Evolutionary conservation across 352 stramenopile species (phyloP).

Genomic region (Pythium biforme): DNA sequence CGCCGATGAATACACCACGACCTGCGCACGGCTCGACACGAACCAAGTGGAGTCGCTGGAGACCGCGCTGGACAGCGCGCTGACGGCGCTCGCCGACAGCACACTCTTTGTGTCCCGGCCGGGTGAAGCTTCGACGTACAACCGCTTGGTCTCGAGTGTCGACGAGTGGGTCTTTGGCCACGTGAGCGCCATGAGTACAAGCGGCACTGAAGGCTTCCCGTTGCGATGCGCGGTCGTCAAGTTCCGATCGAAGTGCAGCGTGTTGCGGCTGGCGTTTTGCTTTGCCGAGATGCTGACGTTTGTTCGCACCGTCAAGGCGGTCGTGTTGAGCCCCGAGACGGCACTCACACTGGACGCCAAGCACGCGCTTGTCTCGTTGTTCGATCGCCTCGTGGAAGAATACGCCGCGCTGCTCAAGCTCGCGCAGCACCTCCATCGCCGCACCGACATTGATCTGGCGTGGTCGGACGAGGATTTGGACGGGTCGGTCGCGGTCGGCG

Average conservation of each 20-base stretch:
- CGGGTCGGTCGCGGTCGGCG: constrained; percentile 53
- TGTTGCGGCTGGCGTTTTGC: constrained; percentile 52
- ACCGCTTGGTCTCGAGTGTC: constrained; percentile 47
- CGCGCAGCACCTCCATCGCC: constrained; percentile 59
- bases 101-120: constrained; percentile 41
- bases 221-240: constrained; percentile 63
- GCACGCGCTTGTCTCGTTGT: constrained; percentile 3
- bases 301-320: constrained; percentile 21
- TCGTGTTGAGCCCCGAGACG: constrained; percentile 16
- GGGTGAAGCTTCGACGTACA: constrained; percentile 42
- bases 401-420: constrained; percentile 44
- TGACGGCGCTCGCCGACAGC: constrained; percentile 59
- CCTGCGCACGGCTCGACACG: constrained; percentile 43
- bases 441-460: constrained; percentile 66
- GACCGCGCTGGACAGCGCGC: constrained; percentile 47
- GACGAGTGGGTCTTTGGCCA: constrained; percentile 56
- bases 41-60: constrained; percentile 46
- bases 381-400: constrained; percentile 47
- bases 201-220: constrained; percentile 48
- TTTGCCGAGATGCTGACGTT: constrained; percentile 57
- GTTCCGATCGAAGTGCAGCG: constrained; percentile 46
- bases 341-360: constrained; percentile 7
- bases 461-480: constrained; percentile 69
- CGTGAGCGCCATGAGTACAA: constrained; percentile 3
- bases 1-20: constrained; percentile 44